Evolutionary conservation across 306 rosid species (phyloP).

Genomic region (Crataegus laevigata): DNA sequence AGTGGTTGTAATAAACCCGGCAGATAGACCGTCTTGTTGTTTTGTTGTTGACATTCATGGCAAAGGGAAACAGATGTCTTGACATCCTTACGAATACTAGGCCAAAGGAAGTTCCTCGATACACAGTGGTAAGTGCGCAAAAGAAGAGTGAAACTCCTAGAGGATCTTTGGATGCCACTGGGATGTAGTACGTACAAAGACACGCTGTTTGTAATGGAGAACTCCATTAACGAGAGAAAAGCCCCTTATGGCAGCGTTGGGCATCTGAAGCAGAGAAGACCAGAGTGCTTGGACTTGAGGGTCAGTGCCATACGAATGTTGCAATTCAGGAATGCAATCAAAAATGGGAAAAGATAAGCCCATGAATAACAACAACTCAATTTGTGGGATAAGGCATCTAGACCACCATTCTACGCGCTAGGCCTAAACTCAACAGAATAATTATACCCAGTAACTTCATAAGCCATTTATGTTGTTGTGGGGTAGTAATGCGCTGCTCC

Average conservation of each 20-base stretch:
- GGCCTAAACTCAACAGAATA: too few relatives aligned
- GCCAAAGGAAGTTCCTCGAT: background rate
- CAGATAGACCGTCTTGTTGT: background rate
- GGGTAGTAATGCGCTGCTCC: background rate
- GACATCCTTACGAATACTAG: background rate
- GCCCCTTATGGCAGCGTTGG: too few relatives aligned
- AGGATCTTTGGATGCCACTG: background rate
- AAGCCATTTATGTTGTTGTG: too few relatives aligned
- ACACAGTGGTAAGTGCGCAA: background rate
- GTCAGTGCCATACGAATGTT: too few relatives aligned
- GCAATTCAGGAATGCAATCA: background rate
- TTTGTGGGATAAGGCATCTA: background rate
- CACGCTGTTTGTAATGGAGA: too few relatives aligned
- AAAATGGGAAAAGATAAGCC: background rate
- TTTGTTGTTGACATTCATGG: background rate
- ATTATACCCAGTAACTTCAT: too few relatives aligned
- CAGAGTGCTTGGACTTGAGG: too few relatives aligned
- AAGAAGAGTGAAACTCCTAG: background rate
- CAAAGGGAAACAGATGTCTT: background rate
- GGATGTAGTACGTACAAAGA: background rate
- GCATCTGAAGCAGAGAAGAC: too few relatives aligned
- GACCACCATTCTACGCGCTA: background rate
- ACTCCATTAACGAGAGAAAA: too few relatives aligned
- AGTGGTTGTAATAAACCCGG: background rate
- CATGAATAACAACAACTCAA: background rate